These are phyloP conservation scores for Trichoderma cornu-damae DNA, from an alignment of 2,329 filamentous ascomycete genomes.

Conservation along the genomic window DNA sequence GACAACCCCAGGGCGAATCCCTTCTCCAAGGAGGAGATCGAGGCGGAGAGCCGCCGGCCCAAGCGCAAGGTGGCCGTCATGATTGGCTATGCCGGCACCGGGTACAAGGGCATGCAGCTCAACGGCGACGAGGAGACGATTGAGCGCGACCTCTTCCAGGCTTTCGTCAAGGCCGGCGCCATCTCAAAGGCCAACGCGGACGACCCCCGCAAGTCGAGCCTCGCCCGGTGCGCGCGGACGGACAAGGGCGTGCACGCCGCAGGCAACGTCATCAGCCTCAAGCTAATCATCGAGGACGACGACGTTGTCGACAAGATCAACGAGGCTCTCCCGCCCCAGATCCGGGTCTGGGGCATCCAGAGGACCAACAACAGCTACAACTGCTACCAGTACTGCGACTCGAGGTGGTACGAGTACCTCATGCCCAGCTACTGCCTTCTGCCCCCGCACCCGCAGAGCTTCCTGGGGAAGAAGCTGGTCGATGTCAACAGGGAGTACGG, in stretches of 20 bases:
- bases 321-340: conserved; percentile 74
- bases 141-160: conserved; percentile 88
- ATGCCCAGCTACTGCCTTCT: conserved; percentile 90
- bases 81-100: conserved; percentile 92
- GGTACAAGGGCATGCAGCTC: conserved; percentile 97
- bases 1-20: conserved; percentile 38
- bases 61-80: conserved; percentile 96
- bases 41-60: conserved; percentile 75
- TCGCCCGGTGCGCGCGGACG: conserved; percentile 89
- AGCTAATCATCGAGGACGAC: conserved; percentile 89
- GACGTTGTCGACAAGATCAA: conserved; percentile 92
- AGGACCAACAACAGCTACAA: conserved; percentile 87
- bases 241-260: conserved; percentile 97
- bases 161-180: conserved; percentile 83
- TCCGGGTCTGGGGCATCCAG: conserved; percentile 90
- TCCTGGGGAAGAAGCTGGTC: conserved; percentile 75
- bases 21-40: conserved; percentile 74
- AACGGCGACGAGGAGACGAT: conserved; percentile 81
- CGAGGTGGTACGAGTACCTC: conserved; percentile 93
- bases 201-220: conserved; percentile 91
- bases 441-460: conserved; percentile 85
- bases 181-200: conserved; percentile 96
- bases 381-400: conserved; percentile 92
- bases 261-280: conserved; percentile 90
- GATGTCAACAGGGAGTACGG: conserved; percentile 69